Evolutionary conservation across 768 basidiomycete species (phyloP).

Genomic region (Rhodocollybia butyracea): DNA sequence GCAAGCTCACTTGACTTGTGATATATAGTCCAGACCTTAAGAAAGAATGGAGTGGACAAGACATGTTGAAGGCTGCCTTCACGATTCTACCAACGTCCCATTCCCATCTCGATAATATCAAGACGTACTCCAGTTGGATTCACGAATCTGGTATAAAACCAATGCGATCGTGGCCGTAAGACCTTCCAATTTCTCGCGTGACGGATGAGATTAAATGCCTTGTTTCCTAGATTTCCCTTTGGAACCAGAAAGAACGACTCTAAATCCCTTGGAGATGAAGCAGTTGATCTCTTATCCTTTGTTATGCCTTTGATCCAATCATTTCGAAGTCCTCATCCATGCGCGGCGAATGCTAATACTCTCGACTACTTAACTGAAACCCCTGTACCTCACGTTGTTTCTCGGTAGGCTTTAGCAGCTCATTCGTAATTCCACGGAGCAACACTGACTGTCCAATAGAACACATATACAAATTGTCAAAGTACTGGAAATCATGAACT

Average conservation of each 20-base stretch:
- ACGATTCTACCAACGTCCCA: conserved; percentile 6
- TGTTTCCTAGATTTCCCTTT: background rate
- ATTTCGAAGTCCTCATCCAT: background rate
- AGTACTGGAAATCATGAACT: background rate
- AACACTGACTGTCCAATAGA: background rate
- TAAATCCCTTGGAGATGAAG: conserved; percentile 1
- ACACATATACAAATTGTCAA: conserved; percentile 5
- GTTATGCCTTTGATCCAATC: background rate
- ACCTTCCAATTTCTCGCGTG: background rate
- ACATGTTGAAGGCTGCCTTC: background rate
- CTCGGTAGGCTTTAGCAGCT: background rate
- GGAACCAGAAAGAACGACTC: background rate
- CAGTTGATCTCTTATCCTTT: conserved; percentile 1
- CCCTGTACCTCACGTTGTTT: background rate
- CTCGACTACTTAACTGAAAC: no score
- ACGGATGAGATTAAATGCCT: background rate
- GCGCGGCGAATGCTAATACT: background rate
- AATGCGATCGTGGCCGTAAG: conserved; percentile 1
- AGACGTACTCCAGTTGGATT: background rate
- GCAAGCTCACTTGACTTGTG: background rate
- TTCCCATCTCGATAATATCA: conserved; percentile 4
- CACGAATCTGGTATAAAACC: background rate
- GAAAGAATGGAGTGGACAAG: background rate
- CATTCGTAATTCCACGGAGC: background rate
- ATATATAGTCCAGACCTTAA: background rate